phyloP scores from a whole-genome alignment of 169 alveolate genomes.

The Plasmodium adleri region DNA sequence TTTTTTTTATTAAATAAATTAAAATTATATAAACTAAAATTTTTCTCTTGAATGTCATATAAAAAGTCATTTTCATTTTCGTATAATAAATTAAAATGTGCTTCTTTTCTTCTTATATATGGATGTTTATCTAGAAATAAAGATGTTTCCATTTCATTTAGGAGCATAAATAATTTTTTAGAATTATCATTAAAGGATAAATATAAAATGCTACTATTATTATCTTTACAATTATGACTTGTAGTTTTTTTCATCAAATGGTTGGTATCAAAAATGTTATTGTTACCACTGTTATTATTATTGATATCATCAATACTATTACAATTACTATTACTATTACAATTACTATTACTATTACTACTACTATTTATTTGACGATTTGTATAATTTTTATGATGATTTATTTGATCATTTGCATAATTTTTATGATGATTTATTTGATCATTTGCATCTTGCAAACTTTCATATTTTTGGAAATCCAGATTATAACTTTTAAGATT shows the following conservation, averaged over 20 bases:
- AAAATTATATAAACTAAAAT: conserved; percentile 48
- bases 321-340: too few relatives aligned
- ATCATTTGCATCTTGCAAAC: neutral
- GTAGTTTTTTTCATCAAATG: too few relatives aligned
- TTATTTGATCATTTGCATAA: too few relatives aligned
- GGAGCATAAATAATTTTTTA: conserved; percentile 38
- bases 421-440: too few relatives aligned
- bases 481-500: conserved; percentile 33
- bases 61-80: conserved; percentile 16
- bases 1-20: conserved; percentile 61
- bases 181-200: conserved; percentile 38
- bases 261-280: too few relatives aligned
- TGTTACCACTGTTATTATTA: too few relatives aligned
- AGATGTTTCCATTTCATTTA: conserved; percentile 60
- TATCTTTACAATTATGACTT: too few relatives aligned
- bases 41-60: conserved; percentile 34
- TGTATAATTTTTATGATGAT: too few relatives aligned
- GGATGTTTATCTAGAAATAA: conserved; percentile 69
- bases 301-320: too few relatives aligned
- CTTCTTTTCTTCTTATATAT: conserved; percentile 64
- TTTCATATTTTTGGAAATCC: conserved; percentile 41
- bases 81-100: conserved; percentile 50
- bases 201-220: conserved; percentile 6
- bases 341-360: too few relatives aligned
- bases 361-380: too few relatives aligned